These are phyloP conservation scores for Neoscytalidium dimidiatum DNA, from an alignment of 2,329 filamentous ascomycete genomes.

Conservation along the genomic window DNA sequence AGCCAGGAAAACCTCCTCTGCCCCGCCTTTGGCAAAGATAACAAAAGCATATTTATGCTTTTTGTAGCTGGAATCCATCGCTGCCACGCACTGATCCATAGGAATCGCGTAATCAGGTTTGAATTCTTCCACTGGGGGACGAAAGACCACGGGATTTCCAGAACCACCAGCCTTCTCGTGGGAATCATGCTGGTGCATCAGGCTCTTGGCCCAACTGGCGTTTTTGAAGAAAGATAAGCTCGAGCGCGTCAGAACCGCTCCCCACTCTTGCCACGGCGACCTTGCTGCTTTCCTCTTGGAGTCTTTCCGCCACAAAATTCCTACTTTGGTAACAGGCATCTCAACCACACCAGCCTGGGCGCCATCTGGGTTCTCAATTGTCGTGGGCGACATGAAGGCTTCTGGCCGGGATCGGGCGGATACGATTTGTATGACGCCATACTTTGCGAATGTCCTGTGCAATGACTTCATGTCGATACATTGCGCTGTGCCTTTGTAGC, in stretches of 20 bases:
- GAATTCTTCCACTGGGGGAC: constrained; percentile 85
- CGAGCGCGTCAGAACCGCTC: constrained; percentile 91
- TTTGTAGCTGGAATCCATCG: constrained; percentile 84
- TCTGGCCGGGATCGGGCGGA: constrained; percentile 91
- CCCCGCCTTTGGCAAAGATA: constrained; percentile 75
- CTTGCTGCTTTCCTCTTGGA: constrained; percentile 89
- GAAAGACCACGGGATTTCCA: constrained; percentile 80
- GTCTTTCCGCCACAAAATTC: constrained; percentile 92
- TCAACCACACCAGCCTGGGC: constrained; percentile 92
- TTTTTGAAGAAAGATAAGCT: constrained; percentile 97
- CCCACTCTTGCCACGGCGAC: constrained; percentile 99
- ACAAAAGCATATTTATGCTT: constrained; percentile 95
- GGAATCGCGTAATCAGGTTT: constrained; percentile 94
- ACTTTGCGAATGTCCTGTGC: constrained; percentile 87
- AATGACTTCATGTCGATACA: constrained; percentile 77
- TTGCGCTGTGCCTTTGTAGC: constrained; percentile 76
- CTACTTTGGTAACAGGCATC: constrained; percentile 96
- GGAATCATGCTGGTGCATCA: constrained; percentile 84
- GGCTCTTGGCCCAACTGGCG: constrained; percentile 83
- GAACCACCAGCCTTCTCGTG: constrained; percentile 78
- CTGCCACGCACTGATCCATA: constrained; percentile 86
- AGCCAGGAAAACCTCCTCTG: constrained; percentile 88
- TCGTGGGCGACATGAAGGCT: constrained; percentile 89
- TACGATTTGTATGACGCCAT: constrained; percentile 90
- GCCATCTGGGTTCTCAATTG: constrained; percentile 79